phyloP scores from a whole-genome alignment of 2,329 filamentous ascomycete genomes.

The Colletotrichum lini region DNA sequence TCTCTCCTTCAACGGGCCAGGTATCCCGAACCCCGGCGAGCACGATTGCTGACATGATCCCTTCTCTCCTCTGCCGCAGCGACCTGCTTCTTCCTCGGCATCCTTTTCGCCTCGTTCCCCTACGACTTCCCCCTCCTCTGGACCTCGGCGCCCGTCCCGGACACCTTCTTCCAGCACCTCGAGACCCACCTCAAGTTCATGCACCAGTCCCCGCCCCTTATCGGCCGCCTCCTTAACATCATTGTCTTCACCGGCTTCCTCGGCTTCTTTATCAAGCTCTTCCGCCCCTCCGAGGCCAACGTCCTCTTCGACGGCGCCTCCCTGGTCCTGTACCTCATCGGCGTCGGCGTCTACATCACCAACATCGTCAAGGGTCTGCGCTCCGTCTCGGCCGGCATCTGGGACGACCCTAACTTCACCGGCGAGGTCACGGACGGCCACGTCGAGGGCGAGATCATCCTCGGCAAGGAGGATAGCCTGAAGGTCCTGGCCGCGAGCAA shows the following conservation, averaged over 20 bases:
- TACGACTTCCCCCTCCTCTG: slow-evolving; percentile 95
- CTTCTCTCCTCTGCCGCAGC: slow-evolving; percentile 61
- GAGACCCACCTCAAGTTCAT: slow-evolving; percentile 93
- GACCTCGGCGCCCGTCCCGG: slow-evolving; percentile 75
- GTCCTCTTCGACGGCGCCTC: slow-evolving; percentile 93
- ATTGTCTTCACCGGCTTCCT: slow-evolving; percentile 88
- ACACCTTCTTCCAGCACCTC: slow-evolving; percentile 84
- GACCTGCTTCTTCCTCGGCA: slow-evolving; percentile 97
- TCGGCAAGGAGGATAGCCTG: slow-evolving; percentile 89
- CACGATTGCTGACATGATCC: slow-evolving; percentile 18
- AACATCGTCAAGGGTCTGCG: slow-evolving; percentile 97
- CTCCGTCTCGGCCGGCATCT: slow-evolving; percentile 82
- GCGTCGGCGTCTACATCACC: slow-evolving; percentile 91
- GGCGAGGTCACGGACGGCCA: slow-evolving; percentile 56
- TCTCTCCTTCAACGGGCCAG: neutral
- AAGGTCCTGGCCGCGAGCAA: slow-evolving; percentile 95
- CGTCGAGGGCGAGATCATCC: slow-evolving; percentile 73
- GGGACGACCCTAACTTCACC: slow-evolving; percentile 57
- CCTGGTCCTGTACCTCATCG: slow-evolving; percentile 86
- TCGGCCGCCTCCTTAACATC: slow-evolving; percentile 94
- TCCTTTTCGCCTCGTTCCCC: slow-evolving; percentile 95
- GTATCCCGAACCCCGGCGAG: neutral
- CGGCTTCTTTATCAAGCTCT: slow-evolving; percentile 94
- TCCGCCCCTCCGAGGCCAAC: slow-evolving; percentile 93
- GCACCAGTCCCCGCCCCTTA: slow-evolving; percentile 91